A percentile compares a stretch with the other conserved stretches of the same genome.
phyloP scores from a whole-genome alignment of 805 yeast species.

The Ogataea pignaliae region DNA sequence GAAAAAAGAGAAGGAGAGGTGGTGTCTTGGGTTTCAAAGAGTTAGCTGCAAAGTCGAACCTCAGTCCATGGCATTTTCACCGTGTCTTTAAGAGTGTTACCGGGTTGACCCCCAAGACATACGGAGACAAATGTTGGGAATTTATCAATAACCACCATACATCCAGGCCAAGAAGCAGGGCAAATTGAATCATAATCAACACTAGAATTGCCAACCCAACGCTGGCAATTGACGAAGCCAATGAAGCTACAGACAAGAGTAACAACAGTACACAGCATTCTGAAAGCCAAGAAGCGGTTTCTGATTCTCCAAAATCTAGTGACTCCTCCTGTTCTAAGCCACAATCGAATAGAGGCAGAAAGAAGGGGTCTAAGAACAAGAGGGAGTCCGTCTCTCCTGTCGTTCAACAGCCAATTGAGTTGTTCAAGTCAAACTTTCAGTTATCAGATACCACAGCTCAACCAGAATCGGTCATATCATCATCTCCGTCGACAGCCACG shows the following conservation, averaged over 20 bases:
- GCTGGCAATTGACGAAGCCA: conserved; percentile 16
- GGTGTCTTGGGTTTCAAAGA: conserved; percentile 83
- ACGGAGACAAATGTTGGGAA: conserved; percentile 79
- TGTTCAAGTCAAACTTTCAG: background rate
- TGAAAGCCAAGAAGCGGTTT: too few relatives aligned
- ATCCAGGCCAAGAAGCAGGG: conserved; percentile 12
- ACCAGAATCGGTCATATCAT: too few relatives aligned
- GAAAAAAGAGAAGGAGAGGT: conserved; percentile 60
- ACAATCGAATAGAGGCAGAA: background rate
- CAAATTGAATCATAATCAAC: conserved; percentile 26
- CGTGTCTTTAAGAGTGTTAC: conserved; percentile 83
- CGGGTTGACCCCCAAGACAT: conserved; percentile 82
- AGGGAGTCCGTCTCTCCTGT: background rate
- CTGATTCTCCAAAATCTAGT: too few relatives aligned
- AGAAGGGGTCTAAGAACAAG: background rate
- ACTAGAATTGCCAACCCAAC: conserved; percentile 33
- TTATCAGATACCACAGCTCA: too few relatives aligned
- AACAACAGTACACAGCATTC: background rate
- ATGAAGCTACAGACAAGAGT: background rate
- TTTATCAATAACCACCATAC: conserved; percentile 37
- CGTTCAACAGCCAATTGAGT: too few relatives aligned
- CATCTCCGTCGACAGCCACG: too few relatives aligned
- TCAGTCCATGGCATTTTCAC: conserved; percentile 92
- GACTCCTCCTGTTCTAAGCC: background rate
- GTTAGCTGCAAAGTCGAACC: conserved; percentile 75